phyloP scores from a whole-genome alignment of 2,329 filamentous ascomycete species.

The Cladophialophora psammophila region DNA sequence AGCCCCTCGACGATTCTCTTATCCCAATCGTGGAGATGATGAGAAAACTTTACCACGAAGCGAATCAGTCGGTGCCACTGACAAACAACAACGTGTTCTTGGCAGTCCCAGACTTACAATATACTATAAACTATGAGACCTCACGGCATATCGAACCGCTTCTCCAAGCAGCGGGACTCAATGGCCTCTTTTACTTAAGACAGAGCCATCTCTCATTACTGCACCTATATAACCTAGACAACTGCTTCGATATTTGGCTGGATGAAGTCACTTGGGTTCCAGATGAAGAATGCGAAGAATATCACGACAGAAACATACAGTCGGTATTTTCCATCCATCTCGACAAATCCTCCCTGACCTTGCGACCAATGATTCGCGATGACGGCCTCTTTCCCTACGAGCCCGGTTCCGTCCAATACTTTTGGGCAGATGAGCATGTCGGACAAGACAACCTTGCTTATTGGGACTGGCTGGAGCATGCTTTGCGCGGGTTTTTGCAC shows the following conservation, averaged over 20 bases:
- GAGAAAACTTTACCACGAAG: constrained; percentile 4
- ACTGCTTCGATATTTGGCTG: constrained; percentile 2
- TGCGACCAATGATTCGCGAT: constrained; percentile 20
- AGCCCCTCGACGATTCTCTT: constrained; percentile 3
- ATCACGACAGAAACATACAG: constrained; percentile 21
- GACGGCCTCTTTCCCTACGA: constrained; percentile 11
- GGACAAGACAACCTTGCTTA: constrained; percentile 7
- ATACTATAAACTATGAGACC: background rate
- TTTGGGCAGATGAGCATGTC: constrained; percentile 11
- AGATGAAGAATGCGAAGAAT: constrained; percentile 5
- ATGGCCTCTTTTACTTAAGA: constrained; percentile 4
- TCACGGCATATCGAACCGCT: constrained; percentile 1
- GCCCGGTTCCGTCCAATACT: constrained; percentile 8
- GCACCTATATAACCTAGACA: background rate
- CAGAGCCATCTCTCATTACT: constrained; percentile 1
- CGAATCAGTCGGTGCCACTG: constrained; percentile 1
- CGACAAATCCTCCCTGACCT: constrained; percentile 18
- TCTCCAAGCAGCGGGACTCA: background rate
- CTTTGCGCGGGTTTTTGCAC: constrained; percentile 16
- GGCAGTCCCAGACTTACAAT: constrained; percentile 1
- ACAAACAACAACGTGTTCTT: constrained; percentile 5
- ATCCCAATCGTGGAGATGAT: background rate
- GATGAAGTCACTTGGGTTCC: constrained; percentile 1
- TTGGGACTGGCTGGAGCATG: constrained; percentile 19
- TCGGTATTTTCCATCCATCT: constrained; percentile 22